Evolutionary conservation across 2,329 filamentous ascomycete species (phyloP).

Genomic region (Podosphaera leucotricha): DNA sequence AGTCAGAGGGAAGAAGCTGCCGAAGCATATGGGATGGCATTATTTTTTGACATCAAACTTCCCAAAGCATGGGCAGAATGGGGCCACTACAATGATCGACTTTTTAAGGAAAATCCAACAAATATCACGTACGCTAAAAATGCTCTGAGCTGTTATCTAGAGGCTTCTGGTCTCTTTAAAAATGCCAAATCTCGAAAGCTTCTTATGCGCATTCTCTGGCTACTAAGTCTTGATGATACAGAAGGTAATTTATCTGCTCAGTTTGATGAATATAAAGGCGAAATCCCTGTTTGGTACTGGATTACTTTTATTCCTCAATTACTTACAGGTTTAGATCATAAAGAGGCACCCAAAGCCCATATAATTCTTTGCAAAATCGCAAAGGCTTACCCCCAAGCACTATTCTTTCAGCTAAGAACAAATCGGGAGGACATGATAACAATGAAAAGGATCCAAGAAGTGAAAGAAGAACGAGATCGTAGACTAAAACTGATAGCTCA

Average conservation of each 20-base stretch:
- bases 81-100: conserved; percentile 92
- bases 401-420: conserved; percentile 89
- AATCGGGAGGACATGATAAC: conserved; percentile 81
- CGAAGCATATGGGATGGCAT: conserved; percentile 75
- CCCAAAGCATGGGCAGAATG: conserved; percentile 98
- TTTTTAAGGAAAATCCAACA: conserved; percentile 74
- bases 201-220: conserved; percentile 79
- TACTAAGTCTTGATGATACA: conserved; percentile 77
- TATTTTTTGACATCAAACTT: conserved; percentile 88
- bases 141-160: conserved; percentile 84
- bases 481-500: conserved; percentile 19
- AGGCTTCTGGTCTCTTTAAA: conserved; percentile 91
- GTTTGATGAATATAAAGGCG: conserved; percentile 92
- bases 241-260: conserved; percentile 63
- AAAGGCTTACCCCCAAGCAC: conserved; percentile 79
- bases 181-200: conserved; percentile 89
- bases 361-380: conserved; percentile 79
- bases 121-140: conserved; percentile 71
- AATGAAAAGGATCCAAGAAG: conserved; percentile 74
- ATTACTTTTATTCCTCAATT: conserved; percentile 97
- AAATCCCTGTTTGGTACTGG: conserved; percentile 98
- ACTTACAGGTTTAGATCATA: conserved; percentile 71
- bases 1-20: conserved; percentile 79
- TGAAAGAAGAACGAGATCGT: conserved; percentile 33
- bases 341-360: conserved; percentile 72